Evolutionary conservation across 805 yeast species (phyloP).

Genomic region (Groenewaldozyma salmanticensis): DNA sequence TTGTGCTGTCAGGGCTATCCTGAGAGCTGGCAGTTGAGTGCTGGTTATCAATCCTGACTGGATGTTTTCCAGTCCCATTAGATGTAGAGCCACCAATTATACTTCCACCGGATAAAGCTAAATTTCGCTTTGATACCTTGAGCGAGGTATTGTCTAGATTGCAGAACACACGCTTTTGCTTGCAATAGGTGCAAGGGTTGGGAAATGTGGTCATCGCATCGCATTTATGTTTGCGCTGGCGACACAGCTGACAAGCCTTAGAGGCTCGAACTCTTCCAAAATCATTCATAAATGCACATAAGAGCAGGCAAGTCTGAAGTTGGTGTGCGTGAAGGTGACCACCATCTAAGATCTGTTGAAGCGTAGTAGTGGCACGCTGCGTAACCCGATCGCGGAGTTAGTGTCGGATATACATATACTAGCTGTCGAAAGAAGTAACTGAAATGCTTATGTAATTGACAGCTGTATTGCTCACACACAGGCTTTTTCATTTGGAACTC

Average conservation of each 20-base stretch:
- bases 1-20: background rate
- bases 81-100: background rate
- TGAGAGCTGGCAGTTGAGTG: background rate
- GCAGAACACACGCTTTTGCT: conserved; percentile 3
- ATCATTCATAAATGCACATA: too few relatives aligned
- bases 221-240: conserved; percentile 12
- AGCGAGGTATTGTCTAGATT: conserved; percentile 3
- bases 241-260: conserved; percentile 12
- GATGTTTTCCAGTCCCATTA: background rate
- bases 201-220: conserved; percentile 14
- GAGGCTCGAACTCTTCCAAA: conserved; percentile 10
- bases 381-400: too few relatives aligned
- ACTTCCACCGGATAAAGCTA: background rate
- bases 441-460: too few relatives aligned
- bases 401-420: too few relatives aligned
- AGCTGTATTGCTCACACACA: too few relatives aligned
- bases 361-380: too few relatives aligned
- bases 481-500: too few relatives aligned
- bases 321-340: background rate
- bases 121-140: background rate
- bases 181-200: conserved; percentile 9
- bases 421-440: too few relatives aligned
- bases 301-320: background rate
- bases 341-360: background rate
- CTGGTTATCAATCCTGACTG: background rate